Base-by-base conservation (phyloP, 805 yeast genomes). In the Kluyveromyces wickerhamii region DNA sequence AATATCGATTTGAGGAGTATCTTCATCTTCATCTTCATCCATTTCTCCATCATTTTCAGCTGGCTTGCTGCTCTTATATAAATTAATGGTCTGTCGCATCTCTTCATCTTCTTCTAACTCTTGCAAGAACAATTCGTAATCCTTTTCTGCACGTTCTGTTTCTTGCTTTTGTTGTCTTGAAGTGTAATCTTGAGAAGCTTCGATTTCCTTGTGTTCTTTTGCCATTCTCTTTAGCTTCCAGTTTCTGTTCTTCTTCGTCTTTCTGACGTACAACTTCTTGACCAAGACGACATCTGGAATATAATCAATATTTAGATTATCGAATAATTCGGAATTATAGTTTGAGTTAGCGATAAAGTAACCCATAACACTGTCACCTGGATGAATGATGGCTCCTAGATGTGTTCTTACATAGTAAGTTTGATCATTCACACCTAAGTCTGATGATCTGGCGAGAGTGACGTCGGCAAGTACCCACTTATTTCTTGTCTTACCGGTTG, bases 211-310 rank as follows among this genome's bases (percentile, higher is more conserved):
- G 65, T 88, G 94, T 64, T 92, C 97, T 54, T 72, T 83, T 24
- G 97, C 97, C 96, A 89, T 88, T 71, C 97, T 82, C 78, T 84
- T 83, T 62, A 89, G 76, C 63, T 81, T 85, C 94, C 95, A 85
- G 69, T 78, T 74, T 73, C 79, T 80, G 45, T 73, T 64, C 66
- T 76, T 80, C 65, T 73, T 75, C 30, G 76, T 68, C 66, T 79
- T 81, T 69, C 95, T 79, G 29, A 78, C 71, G 66, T 87, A 89
- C 61, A 74, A 74, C 57, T 87, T 88, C 85, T 87, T 86, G 38
- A 89, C 94, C 42, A 88, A 60, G 2, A 86, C 71, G 32, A 88
- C 95, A 49, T 88, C 96, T 13, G 95, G 92, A 15, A 78, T 62
- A 44, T 78, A 77, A 39, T 69, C 71, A 7, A 69, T 60, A 43